Percentiles rank a stretch among this genome's conserved stretches.
These are phyloP conservation scores for Coprinopsis cinerea DNA, from an alignment of 768 basidiomycete species.

Conservation along the genomic window DNA sequence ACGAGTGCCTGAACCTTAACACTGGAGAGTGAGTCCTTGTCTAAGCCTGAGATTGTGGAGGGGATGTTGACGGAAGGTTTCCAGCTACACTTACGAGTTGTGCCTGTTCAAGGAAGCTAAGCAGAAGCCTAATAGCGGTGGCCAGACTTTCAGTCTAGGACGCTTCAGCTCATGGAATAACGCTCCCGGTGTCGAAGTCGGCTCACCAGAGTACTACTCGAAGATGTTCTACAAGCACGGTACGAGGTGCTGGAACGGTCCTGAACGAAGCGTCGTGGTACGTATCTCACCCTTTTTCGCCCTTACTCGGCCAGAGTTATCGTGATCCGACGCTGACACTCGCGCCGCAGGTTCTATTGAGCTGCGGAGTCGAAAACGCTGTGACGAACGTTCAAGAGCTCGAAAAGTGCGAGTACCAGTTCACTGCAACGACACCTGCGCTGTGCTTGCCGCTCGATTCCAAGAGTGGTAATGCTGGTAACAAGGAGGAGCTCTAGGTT, in stretches of 20 bases:
- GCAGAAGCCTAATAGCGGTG: conserved; percentile 84
- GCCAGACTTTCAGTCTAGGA: conserved; percentile 71
- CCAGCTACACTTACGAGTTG: conserved; percentile 89
- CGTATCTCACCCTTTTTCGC: conserved; percentile 14
- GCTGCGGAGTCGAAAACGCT: conserved; percentile 83
- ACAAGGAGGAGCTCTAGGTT: conserved; percentile 36
- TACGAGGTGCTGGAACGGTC: conserved; percentile 95
- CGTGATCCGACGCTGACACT: conserved; percentile 8
- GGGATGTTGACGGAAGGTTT: background rate
- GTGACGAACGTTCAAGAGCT: conserved; percentile 77
- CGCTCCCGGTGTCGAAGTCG: conserved; percentile 46
- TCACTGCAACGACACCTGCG: conserved; percentile 81
- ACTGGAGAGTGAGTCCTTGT: conserved; percentile 75
- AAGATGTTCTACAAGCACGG: conserved; percentile 82
- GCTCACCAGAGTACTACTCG: conserved; percentile 69
- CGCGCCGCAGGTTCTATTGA: conserved; percentile 57
- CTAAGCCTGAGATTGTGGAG: background rate
- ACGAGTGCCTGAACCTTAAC: conserved; percentile 72
- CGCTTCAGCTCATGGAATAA: conserved; percentile 80
- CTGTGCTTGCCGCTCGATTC: conserved; percentile 59
- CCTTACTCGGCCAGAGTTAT: background rate
- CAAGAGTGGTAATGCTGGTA: conserved; percentile 29
- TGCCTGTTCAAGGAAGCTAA: conserved; percentile 86
- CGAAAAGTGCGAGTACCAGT: conserved; percentile 94
- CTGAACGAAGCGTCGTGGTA: conserved; percentile 79